phyloP scores from a whole-genome alignment of 2,329 filamentous ascomycete species.

The Colletotrichum sp. region DNA sequence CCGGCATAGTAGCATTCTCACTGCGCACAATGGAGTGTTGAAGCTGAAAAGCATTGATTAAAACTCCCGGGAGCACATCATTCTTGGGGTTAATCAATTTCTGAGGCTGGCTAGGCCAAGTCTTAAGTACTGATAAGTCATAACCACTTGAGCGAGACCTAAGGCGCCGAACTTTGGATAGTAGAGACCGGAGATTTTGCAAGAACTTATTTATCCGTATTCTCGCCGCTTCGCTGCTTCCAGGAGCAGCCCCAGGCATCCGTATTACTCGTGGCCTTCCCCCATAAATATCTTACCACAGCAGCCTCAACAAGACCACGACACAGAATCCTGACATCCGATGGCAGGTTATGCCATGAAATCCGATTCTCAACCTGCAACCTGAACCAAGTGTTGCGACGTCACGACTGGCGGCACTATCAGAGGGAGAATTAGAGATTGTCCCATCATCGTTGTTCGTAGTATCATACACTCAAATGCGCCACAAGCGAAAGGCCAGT shows the following conservation, averaged over 20 bases:
- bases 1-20: too few species aligned
- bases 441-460: fast-evolving
- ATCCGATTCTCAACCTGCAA: not conserved
- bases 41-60: too few species aligned
- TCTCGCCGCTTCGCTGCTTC: not conserved
- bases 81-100: too few species aligned
- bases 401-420: not conserved
- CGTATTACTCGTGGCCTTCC: fast-evolving
- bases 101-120: too few species aligned
- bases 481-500: not conserved
- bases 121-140: too few species aligned
- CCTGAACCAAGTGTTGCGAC: fast-evolving
- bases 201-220: too few species aligned
- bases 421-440: not conserved
- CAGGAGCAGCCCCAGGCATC: not conserved
- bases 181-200: too few species aligned
- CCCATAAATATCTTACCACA: not conserved
- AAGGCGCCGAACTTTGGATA: too few species aligned
- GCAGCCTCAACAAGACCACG: not conserved
- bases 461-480: not conserved
- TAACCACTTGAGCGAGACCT: too few species aligned
- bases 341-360: too few species aligned
- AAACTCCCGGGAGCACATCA: too few species aligned
- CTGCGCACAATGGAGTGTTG: too few species aligned
- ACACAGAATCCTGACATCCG: fast-evolving